Evolutionary conservation across 2,329 filamentous ascomycete species (phyloP).

Genomic region (Lizonia empirigonia): DNA sequence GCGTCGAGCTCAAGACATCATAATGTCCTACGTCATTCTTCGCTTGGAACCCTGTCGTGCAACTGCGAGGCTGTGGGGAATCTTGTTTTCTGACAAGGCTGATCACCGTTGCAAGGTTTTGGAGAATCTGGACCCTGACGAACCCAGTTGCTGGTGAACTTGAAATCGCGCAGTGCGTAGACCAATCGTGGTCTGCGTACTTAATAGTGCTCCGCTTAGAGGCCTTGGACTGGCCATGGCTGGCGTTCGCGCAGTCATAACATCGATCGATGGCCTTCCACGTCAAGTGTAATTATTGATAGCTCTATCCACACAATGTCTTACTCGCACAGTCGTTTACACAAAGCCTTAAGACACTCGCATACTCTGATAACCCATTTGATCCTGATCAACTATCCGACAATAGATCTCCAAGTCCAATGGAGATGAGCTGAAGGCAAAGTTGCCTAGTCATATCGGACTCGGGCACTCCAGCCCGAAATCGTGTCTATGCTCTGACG

Average conservation of each 20-base stretch:
- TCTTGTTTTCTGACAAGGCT: slow-evolving; percentile 18
- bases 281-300: background rate
- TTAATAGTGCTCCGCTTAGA: background rate
- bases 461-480: no score
- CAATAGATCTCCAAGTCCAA: background rate
- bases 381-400: no score
- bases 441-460: background rate
- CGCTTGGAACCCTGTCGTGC: slow-evolving; percentile 15
- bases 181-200: slow-evolving; percentile 2
- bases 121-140: slow-evolving; percentile 9
- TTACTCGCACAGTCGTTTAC: background rate
- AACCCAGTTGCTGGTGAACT: background rate
- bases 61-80: slow-evolving; percentile 17
- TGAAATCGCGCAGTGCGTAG: slow-evolving; percentile 7
- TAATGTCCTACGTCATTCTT: slow-evolving; percentile 16
- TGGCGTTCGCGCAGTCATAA: background rate
- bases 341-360: background rate
- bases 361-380: no score
- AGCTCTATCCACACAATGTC: background rate
- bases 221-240: background rate
- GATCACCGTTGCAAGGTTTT: slow-evolving; percentile 7
- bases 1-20: slow-evolving; percentile 13
- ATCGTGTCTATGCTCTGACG: background rate
- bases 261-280: background rate
- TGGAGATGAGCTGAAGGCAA: no score